Evolutionary conservation across 2,329 filamentous ascomycete species (phyloP).

Genomic region (Cytospora leucostoma): DNA sequence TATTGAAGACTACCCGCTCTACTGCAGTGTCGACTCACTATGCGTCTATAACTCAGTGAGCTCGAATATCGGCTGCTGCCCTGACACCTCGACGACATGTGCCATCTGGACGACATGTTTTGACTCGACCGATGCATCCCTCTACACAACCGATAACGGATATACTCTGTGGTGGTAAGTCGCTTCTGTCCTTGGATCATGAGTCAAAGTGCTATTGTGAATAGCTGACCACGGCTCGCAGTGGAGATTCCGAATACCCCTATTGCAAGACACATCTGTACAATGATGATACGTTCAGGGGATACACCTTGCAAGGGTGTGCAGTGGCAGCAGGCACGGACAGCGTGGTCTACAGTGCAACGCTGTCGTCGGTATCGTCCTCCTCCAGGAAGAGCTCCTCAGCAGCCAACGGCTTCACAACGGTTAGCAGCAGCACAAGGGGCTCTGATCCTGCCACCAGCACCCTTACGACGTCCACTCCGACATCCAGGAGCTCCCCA

Average conservation of each 20-base stretch:
- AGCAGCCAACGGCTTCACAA: not conserved
- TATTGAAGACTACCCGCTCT: slow-evolving; percentile 31
- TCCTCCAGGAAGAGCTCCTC: slow-evolving; percentile 8
- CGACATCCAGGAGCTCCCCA: slow-evolving; percentile 11
- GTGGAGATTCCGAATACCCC: slow-evolving; percentile 31
- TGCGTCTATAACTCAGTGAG: slow-evolving; percentile 37
- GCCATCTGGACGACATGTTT: slow-evolving; percentile 35
- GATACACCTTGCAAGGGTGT: slow-evolving; percentile 38
- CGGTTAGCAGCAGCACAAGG: not conserved
- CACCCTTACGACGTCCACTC: not conserved
- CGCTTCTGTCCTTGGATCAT: not conserved
- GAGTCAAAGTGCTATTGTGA: not conserved
- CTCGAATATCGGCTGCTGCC: slow-evolving; percentile 38
- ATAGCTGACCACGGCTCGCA: slow-evolving; percentile 16
- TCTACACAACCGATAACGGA: slow-evolving; percentile 32
- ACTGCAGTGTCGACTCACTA: slow-evolving; percentile 32
- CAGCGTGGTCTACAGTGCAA: slow-evolving; percentile 30
- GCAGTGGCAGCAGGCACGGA: slow-evolving; percentile 31
- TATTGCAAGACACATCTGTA: slow-evolving; percentile 38
- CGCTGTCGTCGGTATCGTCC: not conserved
- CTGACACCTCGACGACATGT: slow-evolving; percentile 31
- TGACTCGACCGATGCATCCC: slow-evolving; percentile 31
- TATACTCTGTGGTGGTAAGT: slow-evolving; percentile 39
- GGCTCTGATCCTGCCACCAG: not conserved
- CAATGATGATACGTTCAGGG: slow-evolving; percentile 28